Percentiles rank a stretch among this genome's conserved stretches.
phyloP scores from a whole-genome alignment of 192 early-diverging fungal species.

The Kickxella alabastrina region DNA sequence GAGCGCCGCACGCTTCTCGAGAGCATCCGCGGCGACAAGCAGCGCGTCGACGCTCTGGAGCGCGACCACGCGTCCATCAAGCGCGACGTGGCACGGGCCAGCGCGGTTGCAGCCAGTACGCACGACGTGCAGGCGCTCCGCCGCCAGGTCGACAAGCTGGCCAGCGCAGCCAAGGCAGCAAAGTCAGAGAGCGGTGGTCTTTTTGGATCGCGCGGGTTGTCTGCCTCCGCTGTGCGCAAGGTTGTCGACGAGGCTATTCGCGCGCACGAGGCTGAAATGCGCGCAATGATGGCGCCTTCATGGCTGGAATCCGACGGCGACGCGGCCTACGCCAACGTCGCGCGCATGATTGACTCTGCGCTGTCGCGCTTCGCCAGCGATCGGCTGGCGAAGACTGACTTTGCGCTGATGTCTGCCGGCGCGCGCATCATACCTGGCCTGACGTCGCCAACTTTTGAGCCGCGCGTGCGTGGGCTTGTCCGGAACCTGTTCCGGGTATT shows the following conservation, averaged over 20 bases:
- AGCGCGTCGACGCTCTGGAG: constrained; percentile 45
- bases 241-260: constrained; percentile 37
- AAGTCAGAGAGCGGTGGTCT: constrained; percentile 13
- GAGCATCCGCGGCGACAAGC: constrained; percentile 29
- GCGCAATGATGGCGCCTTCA: constrained; percentile 32
- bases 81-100: constrained; percentile 29
- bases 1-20: constrained; percentile 31
- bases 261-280: constrained; percentile 31
- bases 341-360: constrained; percentile 57
- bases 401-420: constrained; percentile 62
- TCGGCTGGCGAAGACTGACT: constrained; percentile 61
- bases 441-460: constrained; percentile 60
- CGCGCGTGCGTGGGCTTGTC: constrained; percentile 20
- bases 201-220: constrained; percentile 12
- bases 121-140: constrained; percentile 32
- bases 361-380: constrained; percentile 57
- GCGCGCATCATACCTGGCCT: constrained; percentile 59
- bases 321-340: constrained; percentile 40
- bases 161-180: constrained; percentile 20
- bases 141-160: constrained; percentile 32
- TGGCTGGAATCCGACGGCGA: constrained; percentile 43
- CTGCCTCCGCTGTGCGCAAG: constrained; percentile 21
- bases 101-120: constrained; percentile 7
- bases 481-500: constrained; percentile 16
- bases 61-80: constrained; percentile 35